Evolutionary conservation across 2,329 filamentous ascomycete species (phyloP).

Genomic region (Pleoardoris graminearum): DNA sequence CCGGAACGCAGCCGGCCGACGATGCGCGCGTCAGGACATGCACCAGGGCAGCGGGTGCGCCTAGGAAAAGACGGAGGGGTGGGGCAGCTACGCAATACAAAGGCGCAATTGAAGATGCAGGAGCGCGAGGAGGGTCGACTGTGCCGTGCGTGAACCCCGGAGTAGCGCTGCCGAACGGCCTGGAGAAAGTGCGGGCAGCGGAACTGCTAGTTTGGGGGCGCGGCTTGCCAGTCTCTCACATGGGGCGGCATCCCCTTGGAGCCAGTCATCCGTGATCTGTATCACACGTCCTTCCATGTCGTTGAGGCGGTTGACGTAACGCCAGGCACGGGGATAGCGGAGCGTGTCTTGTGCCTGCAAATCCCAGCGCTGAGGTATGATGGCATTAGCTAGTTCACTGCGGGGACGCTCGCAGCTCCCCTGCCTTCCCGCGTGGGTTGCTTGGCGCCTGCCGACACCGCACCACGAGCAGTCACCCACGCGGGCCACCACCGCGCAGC

Average conservation of each 20-base stretch:
- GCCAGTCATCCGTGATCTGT: background rate
- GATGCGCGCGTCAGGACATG: conserved; percentile 10
- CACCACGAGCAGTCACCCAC: background rate
- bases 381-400: background rate
- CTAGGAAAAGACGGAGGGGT: conserved; percentile 4
- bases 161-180: background rate
- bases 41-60: conserved; percentile 11
- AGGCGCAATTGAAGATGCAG: background rate
- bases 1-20: conserved; percentile 19
- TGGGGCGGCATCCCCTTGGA: background rate
- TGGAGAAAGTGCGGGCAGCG: conserved; percentile 5
- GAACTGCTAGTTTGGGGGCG: conserved; percentile 6
- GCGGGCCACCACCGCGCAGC: background rate
- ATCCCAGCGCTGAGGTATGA: conserved; percentile 2
- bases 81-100: conserved; percentile 1
- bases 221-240: conserved; percentile 2
- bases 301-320: background rate
- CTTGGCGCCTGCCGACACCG: conserved; percentile 1
- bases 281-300: background rate
- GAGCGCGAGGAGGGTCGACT: background rate
- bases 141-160: conserved; percentile 4
- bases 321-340: background rate
- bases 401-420: background rate
- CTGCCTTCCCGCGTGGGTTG: background rate
- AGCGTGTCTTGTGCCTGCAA: background rate